Evolutionary conservation across 2,329 filamentous ascomycete species (phyloP).

Genomic region (Fusarium hainanense): DNA sequence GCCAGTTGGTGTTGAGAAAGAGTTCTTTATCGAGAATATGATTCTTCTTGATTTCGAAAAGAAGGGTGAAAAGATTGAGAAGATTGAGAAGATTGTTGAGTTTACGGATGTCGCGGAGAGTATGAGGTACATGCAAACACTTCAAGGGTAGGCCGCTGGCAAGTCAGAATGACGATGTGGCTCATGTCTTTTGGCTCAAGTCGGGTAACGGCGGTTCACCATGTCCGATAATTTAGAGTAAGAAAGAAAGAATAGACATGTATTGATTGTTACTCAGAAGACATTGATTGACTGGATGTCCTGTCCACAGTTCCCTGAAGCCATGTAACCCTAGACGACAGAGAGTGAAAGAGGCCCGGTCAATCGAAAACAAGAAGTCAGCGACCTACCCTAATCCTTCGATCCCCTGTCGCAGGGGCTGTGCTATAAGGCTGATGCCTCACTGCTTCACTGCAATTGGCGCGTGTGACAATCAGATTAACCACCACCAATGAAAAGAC

Average conservation of each 20-base stretch:
- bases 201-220: background rate
- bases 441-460: background rate
- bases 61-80: background rate
- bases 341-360: background rate
- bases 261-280: no score
- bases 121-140: background rate
- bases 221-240: background rate
- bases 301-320: background rate
- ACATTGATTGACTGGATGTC: no score
- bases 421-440: background rate
- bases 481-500: background rate
- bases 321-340: background rate
- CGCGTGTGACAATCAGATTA: background rate
- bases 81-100: background rate
- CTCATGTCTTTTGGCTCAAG: background rate
- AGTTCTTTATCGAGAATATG: background rate
- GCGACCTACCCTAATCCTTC: background rate
- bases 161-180: background rate
- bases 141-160: background rate
- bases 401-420: background rate
- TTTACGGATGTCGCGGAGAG: constrained; percentile 4
- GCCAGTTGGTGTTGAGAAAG: background rate
- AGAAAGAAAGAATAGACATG: background rate
- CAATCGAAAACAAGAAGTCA: background rate
- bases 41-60: background rate